Base-by-base conservation (phyloP, 192 early-diverging fungal species). In the Mortierella alpina region DNA sequence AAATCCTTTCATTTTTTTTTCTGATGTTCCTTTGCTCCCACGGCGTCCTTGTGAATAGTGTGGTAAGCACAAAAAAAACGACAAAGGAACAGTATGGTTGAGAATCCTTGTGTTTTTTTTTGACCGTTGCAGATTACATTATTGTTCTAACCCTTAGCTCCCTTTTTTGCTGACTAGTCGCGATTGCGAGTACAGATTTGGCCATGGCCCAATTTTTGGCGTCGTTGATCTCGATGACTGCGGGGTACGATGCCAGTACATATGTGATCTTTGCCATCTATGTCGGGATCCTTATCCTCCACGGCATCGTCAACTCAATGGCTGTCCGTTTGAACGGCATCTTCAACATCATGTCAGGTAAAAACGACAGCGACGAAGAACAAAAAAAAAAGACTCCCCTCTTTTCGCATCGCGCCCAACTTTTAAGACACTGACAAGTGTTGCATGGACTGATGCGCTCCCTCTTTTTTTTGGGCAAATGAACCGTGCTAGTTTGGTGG, bases 271-370 rank as follows among this genome's bases (percentile, higher is more conserved):
- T 83, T 77, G 86, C 72, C 17, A 83, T 89, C 53, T 89, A 78
- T 40, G 74, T 87, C 18, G 88, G 80, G 2, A 87, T 89, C 44
- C 63, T 89, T 15, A 72, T 89, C 23, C 58, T 87, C 14, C 86
- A 87, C 44, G 88, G 86, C 17, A 59, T 87, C 56, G 76, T 89
- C 71, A 89, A 87, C 48, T 87, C 86, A 0, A 53, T 87, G 62
- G 74, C 84, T 18, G 76, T 87, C 5, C 68, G 66, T 45, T 63
- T 81, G 73, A 85, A 84, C 48, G 86, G 84, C 57, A 40, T 82
- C 12, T 84, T 87, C 75, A 87, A 87, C 72, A 76, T 82, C 50
- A 72, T 82, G 0, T 88, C 87, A 12, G 84, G 85, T 86, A 86
- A 47, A 57, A 1, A 17, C n/a, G 13, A 20, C 39, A 1, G n/a